Evolutionary conservation across 495 filamentous ascomycete species (phyloP), one percentile per base, ranked within the genome.

Genomic region (Neurospora sp.): DNA sequence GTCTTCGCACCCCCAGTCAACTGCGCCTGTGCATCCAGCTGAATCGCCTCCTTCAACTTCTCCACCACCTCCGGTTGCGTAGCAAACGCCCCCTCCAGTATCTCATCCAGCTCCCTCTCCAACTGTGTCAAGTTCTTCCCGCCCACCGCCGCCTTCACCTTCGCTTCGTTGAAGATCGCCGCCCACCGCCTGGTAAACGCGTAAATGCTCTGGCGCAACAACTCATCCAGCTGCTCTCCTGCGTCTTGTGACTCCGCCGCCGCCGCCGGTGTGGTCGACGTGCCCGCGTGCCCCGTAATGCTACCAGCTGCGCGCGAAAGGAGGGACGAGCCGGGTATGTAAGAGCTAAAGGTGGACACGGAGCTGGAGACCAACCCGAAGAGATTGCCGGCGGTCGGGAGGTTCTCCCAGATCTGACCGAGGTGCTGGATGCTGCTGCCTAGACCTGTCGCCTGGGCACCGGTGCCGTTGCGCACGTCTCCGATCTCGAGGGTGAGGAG

Each of bases 401-500:
- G 93, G 4, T 92, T 92, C 74, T 88, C 91, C 79, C 91, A 93
- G 16, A 96, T 86, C 70, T 89, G 89, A 31, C 91, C 89, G 81
- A 97, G 96, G 81, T 97, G 82, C 73, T 85, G 82, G 79, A 84
- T 81, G 16, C 79, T 79, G 23, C 37, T 44, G 35, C 23, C 71
- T 16, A 69, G 42, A 27, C 39, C 40, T 16, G 31, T 27, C 3
- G 54, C 54, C 9, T 31, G 46, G 12, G 41, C 20, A 18, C 80
- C 91, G 20, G 88, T 87, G 39, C 91, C 84, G 74, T 90, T 90
- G 40, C 92, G 91, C 40, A 92, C 89, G 62, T 94, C 92, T 76
- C 92, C 95, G 80, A 98, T 96, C 83, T 98, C 94, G 75, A 97
- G 94, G 20, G 94, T 93, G 42, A 97, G 88, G 39, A 98, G 93